A percentile compares a stretch with the other conserved stretches of the same genome.
Evolutionary conservation across 176 grass and related monocot species (phyloP).

Genomic region (Chloris gayana): DNA sequence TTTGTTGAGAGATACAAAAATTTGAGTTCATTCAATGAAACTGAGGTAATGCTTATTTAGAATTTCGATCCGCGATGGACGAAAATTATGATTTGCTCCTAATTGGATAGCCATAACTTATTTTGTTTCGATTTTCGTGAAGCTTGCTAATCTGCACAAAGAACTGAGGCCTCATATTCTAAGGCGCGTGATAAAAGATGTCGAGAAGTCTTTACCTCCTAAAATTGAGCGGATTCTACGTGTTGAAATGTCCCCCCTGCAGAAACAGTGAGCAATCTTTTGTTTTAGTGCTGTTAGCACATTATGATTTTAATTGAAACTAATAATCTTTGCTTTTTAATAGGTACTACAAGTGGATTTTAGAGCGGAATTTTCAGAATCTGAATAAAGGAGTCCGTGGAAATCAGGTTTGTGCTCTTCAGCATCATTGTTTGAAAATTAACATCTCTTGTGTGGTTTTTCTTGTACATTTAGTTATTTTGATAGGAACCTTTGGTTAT

Average conservation of each 20-base stretch:
- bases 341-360: conserved; percentile 99
- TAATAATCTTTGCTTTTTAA: conserved; percentile 26
- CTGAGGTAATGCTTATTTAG: conserved; percentile 54
- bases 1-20: conserved; percentile 99
- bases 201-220: conserved; percentile 97
- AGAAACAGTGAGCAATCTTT: conserved; percentile 76
- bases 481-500: not conserved
- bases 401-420: conserved; percentile 74
- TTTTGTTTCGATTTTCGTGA: conserved; percentile 36
- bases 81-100: conserved; percentile 13
- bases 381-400: conserved; percentile 98
- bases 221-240: conserved; percentile 99
- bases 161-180: conserved; percentile 98
- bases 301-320: conserved; percentile 9
- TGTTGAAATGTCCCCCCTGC: conserved; percentile 96
- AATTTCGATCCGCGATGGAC: not conserved
- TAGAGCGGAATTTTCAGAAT: conserved; percentile 99
- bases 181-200: conserved; percentile 96
- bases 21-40: conserved; percentile 94
- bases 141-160: conserved; percentile 97
- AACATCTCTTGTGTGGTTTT: conserved; percentile 14
- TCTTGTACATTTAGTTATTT: conserved; percentile 2
- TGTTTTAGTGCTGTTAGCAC: conserved; percentile 11
- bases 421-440: conserved; percentile 22
- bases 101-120: conserved; percentile 28